Evolutionary conservation across 306 rosid species (phyloP), one percentile per base, ranked within the genome.

Genomic region (Herpetospermum pedunculosum): DNA sequence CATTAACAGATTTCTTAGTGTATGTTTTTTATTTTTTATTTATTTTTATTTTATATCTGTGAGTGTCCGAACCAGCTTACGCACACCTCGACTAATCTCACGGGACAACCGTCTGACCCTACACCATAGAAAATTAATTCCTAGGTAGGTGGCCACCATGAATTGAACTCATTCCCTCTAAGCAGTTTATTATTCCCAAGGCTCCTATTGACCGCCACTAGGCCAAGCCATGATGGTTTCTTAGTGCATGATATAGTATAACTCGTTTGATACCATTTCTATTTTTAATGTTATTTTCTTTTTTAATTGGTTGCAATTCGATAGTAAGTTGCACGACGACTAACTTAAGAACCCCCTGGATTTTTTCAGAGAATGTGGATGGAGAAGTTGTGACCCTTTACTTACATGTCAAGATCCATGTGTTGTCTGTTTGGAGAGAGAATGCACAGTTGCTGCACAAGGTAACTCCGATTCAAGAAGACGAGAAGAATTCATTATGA

Each of bases 351-450:
- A 16, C 23, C 37, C 11, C 5, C 16, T 2, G 8, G 35, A 23
- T 62, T 52, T 58, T 80, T 77, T 64, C 88, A 95, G 99, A 82
- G 97, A 88, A 77, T 89, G 91, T 79, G 97, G 99, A 74, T 95
- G 97, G 99, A 83, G 85, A 81, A 77, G 84, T 34, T 77, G 21
- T 73, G 97, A 89, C 70, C 72, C 92, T 59, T 77, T 86, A 84
- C 80, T 83, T 15, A 15, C 86, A 64, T 87, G 92, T 77, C 81
- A 82, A 73, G 97, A 95, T 81, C 99, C 96, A 26, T 95, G 99
- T 58, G 92, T 89, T 14, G 99, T 95, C 40, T 95, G 99, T 81
- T 83, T 95, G 85, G 99, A 95, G 80, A 88, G 97, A 77, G 82
- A 84, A 72, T 95, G 99, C 77, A 85, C 89, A 48, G 97, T 95